phyloP scores from a whole-genome alignment of 2,329 filamentous ascomycete species.

The Claviceps digitariae region DNA sequence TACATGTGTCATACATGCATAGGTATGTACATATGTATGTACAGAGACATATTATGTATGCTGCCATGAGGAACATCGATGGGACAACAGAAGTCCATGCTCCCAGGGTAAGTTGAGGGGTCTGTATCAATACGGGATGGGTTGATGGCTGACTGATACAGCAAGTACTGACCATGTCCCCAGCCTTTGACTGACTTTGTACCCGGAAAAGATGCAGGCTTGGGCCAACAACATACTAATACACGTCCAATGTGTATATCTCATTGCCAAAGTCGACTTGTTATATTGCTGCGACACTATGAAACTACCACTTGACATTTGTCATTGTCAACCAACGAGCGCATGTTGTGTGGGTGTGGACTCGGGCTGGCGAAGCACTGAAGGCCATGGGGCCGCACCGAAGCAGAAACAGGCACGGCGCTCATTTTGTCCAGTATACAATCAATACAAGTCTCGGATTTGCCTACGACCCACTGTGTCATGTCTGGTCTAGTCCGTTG shows the following conservation, averaged over 20 bases:
- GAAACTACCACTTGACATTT: background rate
- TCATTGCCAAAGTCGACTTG: background rate
- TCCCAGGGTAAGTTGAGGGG: too few species aligned
- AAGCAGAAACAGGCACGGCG: background rate
- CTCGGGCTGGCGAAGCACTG: background rate
- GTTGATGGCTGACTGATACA: too few species aligned
- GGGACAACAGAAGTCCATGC: too few species aligned
- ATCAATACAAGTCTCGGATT: too few species aligned
- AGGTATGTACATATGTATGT: too few species aligned
- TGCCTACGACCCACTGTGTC: too few species aligned
- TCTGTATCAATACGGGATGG: too few species aligned
- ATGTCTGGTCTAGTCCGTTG: background rate
- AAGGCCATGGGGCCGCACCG: background rate
- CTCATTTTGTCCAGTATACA: too few species aligned
- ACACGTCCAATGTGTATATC: background rate
- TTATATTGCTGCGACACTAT: background rate
- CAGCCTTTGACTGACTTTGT: background rate
- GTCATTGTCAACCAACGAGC: background rate
- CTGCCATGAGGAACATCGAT: too few species aligned
- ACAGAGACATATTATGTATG: too few species aligned
- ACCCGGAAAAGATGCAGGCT: background rate
- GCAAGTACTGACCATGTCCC: background rate
- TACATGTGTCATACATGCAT: too few species aligned
- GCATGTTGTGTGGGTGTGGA: background rate
- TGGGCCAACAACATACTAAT: background rate